Conservation (phyloP, 2,329 filamentous ascomycete species). For the Tolypocladium tropicale region DNA sequence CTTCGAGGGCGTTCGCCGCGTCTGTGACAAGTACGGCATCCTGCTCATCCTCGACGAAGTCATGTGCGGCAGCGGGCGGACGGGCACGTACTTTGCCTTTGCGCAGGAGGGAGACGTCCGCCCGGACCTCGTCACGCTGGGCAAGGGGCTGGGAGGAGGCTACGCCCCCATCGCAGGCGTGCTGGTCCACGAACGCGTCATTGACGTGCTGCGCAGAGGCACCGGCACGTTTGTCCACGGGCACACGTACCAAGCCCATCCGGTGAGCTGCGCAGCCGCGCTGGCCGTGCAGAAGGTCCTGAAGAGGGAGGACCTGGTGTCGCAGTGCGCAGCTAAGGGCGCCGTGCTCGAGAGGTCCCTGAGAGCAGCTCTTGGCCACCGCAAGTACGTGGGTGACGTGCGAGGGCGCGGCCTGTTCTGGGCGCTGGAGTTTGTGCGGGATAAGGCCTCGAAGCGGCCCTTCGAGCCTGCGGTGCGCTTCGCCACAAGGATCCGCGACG, state of each 20-base stretch:
- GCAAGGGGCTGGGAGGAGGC: constrained; percentile 56
- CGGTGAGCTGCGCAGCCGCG: constrained; percentile 48
- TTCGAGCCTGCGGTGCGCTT: constrained; percentile 20
- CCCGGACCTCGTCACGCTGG: constrained; percentile 57
- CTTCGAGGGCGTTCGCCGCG: constrained; percentile 52
- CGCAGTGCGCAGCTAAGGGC: constrained; percentile 48
- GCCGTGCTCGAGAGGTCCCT: constrained; percentile 32
- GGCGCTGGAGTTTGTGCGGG: constrained; percentile 33
- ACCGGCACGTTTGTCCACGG: constrained; percentile 36
- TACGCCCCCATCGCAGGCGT: constrained; percentile 52
- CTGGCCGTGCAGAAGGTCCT: constrained; percentile 54
- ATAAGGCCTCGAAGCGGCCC: constrained; percentile 21
- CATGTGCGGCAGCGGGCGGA: constrained; percentile 58
- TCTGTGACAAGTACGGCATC: constrained; percentile 63
- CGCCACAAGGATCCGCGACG: constrained; percentile 15
- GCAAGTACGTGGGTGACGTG: constrained; percentile 48
- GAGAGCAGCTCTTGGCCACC: constrained; percentile 26
- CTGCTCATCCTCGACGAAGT: constrained; percentile 73
- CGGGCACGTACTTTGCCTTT: constrained; percentile 51
- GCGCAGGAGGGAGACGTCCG: constrained; percentile 40
- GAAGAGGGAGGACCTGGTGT: constrained; percentile 42
- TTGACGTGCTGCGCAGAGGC: constrained; percentile 29
- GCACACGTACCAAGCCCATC: constrained; percentile 53
- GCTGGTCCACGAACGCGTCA: constrained; percentile 41
- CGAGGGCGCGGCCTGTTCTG: constrained; percentile 46